Base-by-base conservation (phyloP, 495 filamentous ascomycete species). In the Cairneyella variabilis region DNA sequence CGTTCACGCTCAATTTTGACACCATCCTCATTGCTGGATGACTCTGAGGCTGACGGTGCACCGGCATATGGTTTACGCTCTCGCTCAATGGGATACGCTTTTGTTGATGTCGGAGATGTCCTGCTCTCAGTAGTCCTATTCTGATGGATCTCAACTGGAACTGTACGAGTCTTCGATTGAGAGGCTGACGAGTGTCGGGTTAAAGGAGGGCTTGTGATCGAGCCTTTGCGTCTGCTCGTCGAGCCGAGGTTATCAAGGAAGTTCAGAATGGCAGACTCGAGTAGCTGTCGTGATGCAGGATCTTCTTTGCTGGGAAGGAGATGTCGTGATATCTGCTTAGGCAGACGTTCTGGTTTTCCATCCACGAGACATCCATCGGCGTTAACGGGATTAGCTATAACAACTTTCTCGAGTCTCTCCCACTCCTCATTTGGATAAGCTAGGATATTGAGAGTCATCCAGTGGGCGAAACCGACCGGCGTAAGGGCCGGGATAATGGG, bases 361-460 rank as follows among this genome's bases (percentile, higher is more conserved):
- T 90, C 86, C 3, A 82, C 77, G 39, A 84, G 85, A 14, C 47
- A 46, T 25, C 64, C 58, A 42, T 66, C 64, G 2, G 63, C 69
- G 59, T 80, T 82, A 62, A 96, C 86, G 1, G 89, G 87, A 76
- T 93, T 83, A 46, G 83, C 77, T 3, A 80, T 62, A 2, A 91
- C 80, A 9, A 90, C 82, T 53, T 83, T 88, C 38, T 83, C 78
- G 0, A 97, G 70, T 4, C 92, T 80, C 39, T 79, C 74, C 54
- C 82, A 84, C 68, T 97, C 92, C 40, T 81, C 77, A 30, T 89
- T 82, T 2, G 92, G 91, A 58, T 90, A 76, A 12, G 88, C 85
- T 59, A 82, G 80, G 43, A 96, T 85, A 68, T 86, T 75, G 18
- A 82, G 69, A 0, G 87, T 90, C 65, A 86, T 82, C 83, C 88